Base-by-base conservation (phyloP, 2,329 filamentous ascomycete species). In the Shiraia sp. region DNA sequence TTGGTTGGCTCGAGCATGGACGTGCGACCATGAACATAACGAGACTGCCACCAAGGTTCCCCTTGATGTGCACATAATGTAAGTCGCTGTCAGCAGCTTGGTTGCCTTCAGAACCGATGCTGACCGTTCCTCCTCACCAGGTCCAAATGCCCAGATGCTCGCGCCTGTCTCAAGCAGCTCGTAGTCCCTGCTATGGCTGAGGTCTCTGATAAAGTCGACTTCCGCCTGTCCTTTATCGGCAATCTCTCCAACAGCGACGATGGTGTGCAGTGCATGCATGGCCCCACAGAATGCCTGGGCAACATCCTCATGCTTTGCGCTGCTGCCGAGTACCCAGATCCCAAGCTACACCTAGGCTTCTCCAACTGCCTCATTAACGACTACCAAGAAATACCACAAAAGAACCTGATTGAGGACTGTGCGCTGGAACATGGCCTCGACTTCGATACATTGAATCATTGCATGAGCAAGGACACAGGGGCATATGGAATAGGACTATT, bases 221-320 rank as follows among this genome's bases (percentile, higher is more conserved):
- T 99, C 69, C 86, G 80, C 22, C 77, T 97, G 45, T 93, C 89
- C 7, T 97, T 88, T 63, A 95, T 99, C 61, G 93, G 92, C 38
- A 79, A 87, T 71, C 58, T 85, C 72, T 72, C 76, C 32, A 84
- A 87, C 36, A 77, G 85, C 49, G 86, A 93, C 58, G 88, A 91
- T 57, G 91, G 90, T 40, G 85, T 97, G 45, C 77, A 82, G 24
- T 99, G 93, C 75, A 92, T 79, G 73, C 93, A 99, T 68, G 93
- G 93, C 6, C 87, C 90, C 4, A 79, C 79, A 29, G 93, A 99
- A 73, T 99, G 88, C 69, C 82, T 97, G 60, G 93, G 93, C 48
- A 90, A 99, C 72, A 95, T 96, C 66, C 78, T 99, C 69, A 87
- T 96, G 68, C 86, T 99, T 35, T 99, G 93, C 72, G 91, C 91